Base-by-base conservation (phyloP, 306 rosid species). In the Sesbania bispinosa region DNA sequence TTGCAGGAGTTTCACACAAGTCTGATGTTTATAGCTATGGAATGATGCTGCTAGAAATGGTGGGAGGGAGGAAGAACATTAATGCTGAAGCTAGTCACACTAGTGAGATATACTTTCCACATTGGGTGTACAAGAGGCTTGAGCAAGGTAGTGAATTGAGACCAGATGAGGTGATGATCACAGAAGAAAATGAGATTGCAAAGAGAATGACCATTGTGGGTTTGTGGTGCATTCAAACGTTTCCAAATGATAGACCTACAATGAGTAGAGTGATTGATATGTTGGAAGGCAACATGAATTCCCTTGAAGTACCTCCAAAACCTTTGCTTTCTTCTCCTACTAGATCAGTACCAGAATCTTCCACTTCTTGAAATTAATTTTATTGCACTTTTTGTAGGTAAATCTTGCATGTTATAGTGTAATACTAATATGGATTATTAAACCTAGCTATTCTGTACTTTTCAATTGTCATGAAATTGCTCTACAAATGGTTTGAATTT, bases 21-120 rank as follows among this genome's bases (percentile, higher is more conserved):
- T 79, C 80, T 0, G 82, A 85, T 59, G 88, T 81, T 1, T 81
- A 82, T 33, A 82, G 81, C 4, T 85, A 73, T 10, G 87, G 83
- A 51, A 85, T 82, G 87, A 58, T 85, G 87, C 30, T 82, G 11
- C 23, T 76, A 10, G 84, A 82, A 59, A 76, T 85, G 74, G 77
- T 63, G 23, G 85, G 83, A 41, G 81, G 85, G 36, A 85, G 59
- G 60, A 45, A 74, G 24, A 74, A 79, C 23, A 11, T 38, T 0
- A 64, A 74, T 0, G 65, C 13, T 2, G 61, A 36, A 54, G 63
- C 29, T 0, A 84, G 73, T 43, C 5, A 32, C 0, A 38, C 64
- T 1, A 51, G 23, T 63, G 65, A 77, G 21, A 53, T 35, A 14
- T 84, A 45, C 48, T 81, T 77, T 33, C 81, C 81, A 3, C 38